phyloP scores from a whole-genome alignment of 768 basidiomycete genomes.

The Tubosaeta brunneosetosa region DNA sequence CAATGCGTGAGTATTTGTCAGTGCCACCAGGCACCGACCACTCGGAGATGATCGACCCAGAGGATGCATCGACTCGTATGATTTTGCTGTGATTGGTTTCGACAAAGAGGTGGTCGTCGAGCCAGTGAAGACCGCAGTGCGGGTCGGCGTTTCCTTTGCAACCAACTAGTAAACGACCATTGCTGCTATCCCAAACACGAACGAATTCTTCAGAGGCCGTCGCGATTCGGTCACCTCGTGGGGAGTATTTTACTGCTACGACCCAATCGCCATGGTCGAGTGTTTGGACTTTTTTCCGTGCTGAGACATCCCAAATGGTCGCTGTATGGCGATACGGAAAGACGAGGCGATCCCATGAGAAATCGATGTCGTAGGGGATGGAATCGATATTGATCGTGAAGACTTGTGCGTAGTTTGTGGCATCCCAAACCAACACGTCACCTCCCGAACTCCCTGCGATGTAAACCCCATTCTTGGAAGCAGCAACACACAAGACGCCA shows the following conservation, averaged over 20 bases:
- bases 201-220: neutral
- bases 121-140: too few relatives aligned
- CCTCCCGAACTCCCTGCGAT: neutral
- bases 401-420: neutral
- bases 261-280: neutral
- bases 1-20: too few relatives aligned
- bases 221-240: slow-evolving; percentile 1
- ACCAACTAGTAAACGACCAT: too few relatives aligned
- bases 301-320: neutral
- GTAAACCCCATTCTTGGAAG: neutral
- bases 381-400: too few relatives aligned
- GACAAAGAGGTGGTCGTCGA: too few relatives aligned
- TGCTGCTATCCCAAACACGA: neutral
- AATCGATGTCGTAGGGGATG: neutral
- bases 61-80: too few relatives aligned
- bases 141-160: too few relatives aligned
- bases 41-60: too few relatives aligned
- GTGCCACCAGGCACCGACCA: too few relatives aligned
- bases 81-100: too few relatives aligned
- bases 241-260: neutral
- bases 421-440: neutral
- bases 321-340: neutral
- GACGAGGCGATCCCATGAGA: slow-evolving; percentile 1
- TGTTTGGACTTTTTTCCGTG: neutral
- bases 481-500: neutral